Evolutionary conservation across 108 stramenopile species (phyloP).

Genomic region (Cyclotella cryptica): DNA sequence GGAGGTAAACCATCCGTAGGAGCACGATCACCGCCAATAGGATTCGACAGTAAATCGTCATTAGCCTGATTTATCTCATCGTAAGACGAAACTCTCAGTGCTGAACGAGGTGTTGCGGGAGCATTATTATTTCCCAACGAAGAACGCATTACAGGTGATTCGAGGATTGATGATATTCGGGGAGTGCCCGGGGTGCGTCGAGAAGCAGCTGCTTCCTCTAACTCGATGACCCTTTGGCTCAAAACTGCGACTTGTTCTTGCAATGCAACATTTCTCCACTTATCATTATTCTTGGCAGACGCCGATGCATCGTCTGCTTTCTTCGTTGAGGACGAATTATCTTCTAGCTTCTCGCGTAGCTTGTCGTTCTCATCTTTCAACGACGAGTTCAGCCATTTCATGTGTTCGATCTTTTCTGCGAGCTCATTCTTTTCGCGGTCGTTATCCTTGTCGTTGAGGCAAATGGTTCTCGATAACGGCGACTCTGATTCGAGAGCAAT

Average conservation of each 20-base stretch:
- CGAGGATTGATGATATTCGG: conserved; percentile 29
- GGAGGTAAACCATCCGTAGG: conserved; percentile 1
- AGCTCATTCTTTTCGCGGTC: conserved; percentile 57
- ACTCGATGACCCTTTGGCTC: conserved; percentile 60
- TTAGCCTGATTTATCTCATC: conserved; percentile 19
- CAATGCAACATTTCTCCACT: conserved; percentile 64
- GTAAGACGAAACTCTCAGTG: conserved; percentile 23
- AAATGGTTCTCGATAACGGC: conserved; percentile 39
- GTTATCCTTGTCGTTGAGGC: conserved; percentile 31
- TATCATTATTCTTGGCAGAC: conserved; percentile 58
- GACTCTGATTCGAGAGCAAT: conserved; percentile 58
- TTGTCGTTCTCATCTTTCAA: conserved; percentile 81
- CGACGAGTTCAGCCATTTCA: conserved; percentile 68
- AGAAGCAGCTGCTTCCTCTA: conserved; percentile 53
- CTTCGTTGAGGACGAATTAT: conserved; percentile 20
- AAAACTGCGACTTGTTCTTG: conserved; percentile 69
- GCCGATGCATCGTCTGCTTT: conserved; percentile 34
- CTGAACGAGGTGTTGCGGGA: conserved; percentile 22
- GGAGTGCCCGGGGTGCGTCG: conserved; percentile 12
- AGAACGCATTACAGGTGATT: conserved; percentile 46
- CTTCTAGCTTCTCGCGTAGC: conserved; percentile 57
- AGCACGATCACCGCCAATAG: not conserved
- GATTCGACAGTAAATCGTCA: conserved; percentile 40
- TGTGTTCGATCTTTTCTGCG: conserved; percentile 69
- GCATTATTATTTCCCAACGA: conserved; percentile 32